Conservation (phyloP, 768 basidiomycete genomes). For the Rubroboletus pulcherrimus region DNA sequence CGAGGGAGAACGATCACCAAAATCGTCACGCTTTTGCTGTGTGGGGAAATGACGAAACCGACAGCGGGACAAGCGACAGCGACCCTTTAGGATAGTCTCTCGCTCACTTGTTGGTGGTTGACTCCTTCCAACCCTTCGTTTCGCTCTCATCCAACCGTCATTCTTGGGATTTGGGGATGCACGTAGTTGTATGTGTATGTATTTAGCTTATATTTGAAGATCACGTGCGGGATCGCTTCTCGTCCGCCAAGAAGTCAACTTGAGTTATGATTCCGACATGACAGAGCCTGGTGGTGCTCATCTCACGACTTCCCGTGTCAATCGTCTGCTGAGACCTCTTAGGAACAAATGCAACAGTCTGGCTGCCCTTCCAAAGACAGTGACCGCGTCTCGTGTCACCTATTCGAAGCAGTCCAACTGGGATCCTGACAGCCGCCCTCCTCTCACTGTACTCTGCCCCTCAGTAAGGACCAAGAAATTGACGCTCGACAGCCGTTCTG, state of each 20-base stretch:
- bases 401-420: slow-evolving; percentile 18
- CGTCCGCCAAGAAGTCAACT: neutral
- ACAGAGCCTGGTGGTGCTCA: slow-evolving; percentile 22
- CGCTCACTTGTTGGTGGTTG: neutral
- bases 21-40: slow-evolving; percentile 69
- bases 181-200: slow-evolving; percentile 6
- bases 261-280: slow-evolving; percentile 11
- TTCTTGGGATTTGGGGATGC: neutral
- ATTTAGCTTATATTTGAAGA: neutral
- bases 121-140: neutral
- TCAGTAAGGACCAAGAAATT: slow-evolving; percentile 35
- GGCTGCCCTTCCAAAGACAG: slow-evolving; percentile 23
- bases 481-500: slow-evolving; percentile 31
- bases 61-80: slow-evolving; percentile 77
- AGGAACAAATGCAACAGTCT: slow-evolving; percentile 43
- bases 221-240: slow-evolving; percentile 17
- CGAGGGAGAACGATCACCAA: slow-evolving; percentile 25
- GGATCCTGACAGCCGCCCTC: slow-evolving; percentile 25
- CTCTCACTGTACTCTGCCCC: slow-evolving; percentile 37
- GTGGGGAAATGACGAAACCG: slow-evolving; percentile 86
- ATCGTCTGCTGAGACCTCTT: slow-evolving; percentile 46
- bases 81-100: slow-evolving; percentile 34
- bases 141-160: neutral
- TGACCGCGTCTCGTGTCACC: slow-evolving; percentile 12
- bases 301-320: slow-evolving; percentile 39